These are phyloP conservation scores for Aspergillus sp. DNA, from an alignment of 2,329 filamentous ascomycete genomes.

Conservation along the genomic window DNA sequence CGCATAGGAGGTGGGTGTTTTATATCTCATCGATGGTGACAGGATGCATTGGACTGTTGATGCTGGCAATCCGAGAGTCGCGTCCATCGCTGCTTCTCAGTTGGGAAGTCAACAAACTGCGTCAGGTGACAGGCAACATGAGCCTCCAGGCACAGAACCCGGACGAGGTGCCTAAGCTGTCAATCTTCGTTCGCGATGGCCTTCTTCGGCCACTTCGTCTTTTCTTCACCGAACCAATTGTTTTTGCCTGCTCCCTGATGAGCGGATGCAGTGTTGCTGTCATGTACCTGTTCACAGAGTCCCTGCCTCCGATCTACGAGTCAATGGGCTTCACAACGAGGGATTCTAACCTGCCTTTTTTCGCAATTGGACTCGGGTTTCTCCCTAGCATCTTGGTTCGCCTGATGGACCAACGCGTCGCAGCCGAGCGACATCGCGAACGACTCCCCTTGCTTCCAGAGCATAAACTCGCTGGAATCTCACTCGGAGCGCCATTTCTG, in stretches of 20 bases:
- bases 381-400: conserved; percentile 49
- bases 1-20: conserved; percentile 51
- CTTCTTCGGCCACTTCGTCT: conserved; percentile 48
- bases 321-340: conserved; percentile 39
- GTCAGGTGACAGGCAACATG: conserved; percentile 29
- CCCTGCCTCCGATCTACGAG: conserved; percentile 46
- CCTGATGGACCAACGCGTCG: conserved; percentile 45
- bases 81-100: conserved; percentile 48
- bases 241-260: conserved; percentile 48
- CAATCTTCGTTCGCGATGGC: conserved; percentile 40
- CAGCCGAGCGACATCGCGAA: conserved; percentile 19
- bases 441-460: conserved; percentile 44
- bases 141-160: conserved; percentile 40
- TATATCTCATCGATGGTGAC: conserved; percentile 46
- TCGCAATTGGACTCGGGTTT: conserved; percentile 48
- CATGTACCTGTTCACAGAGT: conserved; percentile 56
- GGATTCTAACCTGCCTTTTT: conserved; percentile 46
- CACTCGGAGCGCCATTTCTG: conserved; percentile 50
- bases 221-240: conserved; percentile 52
- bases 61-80: conserved; percentile 47
- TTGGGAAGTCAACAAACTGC: conserved; percentile 33
- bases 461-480: conserved; percentile 54
- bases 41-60: conserved; percentile 34
- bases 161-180: conserved; percentile 42
- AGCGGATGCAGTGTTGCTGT: conserved; percentile 48